A percentile compares a stretch with the other conserved stretches of the same genome.
Evolutionary conservation across 371 early-diverging fungal genomes (phyloP).

Genomic region (Lichtheimia hyalospora): DNA sequence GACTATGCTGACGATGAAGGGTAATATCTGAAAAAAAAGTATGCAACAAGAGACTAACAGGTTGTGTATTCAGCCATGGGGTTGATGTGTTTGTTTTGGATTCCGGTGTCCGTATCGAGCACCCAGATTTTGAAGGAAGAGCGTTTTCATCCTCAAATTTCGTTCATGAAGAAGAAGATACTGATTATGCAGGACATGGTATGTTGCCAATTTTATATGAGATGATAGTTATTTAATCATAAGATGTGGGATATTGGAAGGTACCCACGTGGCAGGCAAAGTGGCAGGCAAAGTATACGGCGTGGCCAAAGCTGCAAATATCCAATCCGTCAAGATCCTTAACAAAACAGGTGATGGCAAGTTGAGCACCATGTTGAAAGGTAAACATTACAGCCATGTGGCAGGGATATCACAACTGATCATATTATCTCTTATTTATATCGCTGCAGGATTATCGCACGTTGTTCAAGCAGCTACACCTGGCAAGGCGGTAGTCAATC

Average conservation of each 20-base stretch:
- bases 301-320: constrained; percentile 71
- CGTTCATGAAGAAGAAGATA: constrained; percentile 50
- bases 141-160: constrained; percentile 61
- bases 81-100: constrained; percentile 23
- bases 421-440: constrained; percentile 6
- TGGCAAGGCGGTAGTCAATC: constrained; percentile 45
- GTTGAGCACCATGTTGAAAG: constrained; percentile 65
- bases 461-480: constrained; percentile 29
- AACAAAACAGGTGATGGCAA: constrained; percentile 55
- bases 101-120: constrained; percentile 68
- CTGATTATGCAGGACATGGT: constrained; percentile 75
- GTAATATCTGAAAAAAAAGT: background rate
- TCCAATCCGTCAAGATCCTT: constrained; percentile 73
- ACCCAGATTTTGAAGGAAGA: constrained; percentile 77
- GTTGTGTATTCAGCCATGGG: constrained; percentile 3
- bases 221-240: background rate
- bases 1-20: constrained; percentile 17
- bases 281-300: constrained; percentile 71
- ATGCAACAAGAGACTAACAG: background rate
- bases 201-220: constrained; percentile 26
- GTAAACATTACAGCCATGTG: constrained; percentile 19
- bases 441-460: constrained; percentile 13
- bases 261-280: constrained; percentile 80
- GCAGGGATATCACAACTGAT: background rate
- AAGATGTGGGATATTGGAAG: constrained; percentile 9